Evolutionary conservation across 2,329 filamentous ascomycete genomes (phyloP), one percentile per base, ranked within the genome.

Genomic region (Penicillium concentricum): DNA sequence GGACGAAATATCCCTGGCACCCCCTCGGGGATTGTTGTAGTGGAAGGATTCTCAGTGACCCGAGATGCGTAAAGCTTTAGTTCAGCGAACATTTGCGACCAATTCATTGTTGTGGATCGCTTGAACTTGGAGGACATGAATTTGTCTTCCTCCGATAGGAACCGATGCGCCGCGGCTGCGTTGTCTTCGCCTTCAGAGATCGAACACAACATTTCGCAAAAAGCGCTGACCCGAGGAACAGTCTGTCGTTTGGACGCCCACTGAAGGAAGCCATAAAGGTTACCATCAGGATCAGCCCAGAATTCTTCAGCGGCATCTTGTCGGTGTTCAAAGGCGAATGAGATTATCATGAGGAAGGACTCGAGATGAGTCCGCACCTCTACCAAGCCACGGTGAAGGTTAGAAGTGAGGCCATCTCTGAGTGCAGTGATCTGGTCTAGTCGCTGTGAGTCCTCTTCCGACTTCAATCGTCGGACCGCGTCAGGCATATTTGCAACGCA

Each of bases 171-270:
- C 16, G 89, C 84, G 52, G 88, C 87, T 28, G 94, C 93, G 66
- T 91, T 94, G 51, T 90, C 85, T 52, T 91, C 85, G 51, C 91
- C 91, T 50, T 88, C 87, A 0, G 94, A 91, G 46, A 99, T 87
- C 1, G 92, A 89, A 68, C 92, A 90, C 16, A 99, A 80, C 87
- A 99, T 93, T 71, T 97, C 93, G 73, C 94, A 99, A 67, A 97
- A 99, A 13, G 93, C 92, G 59, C 91, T 94, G 57, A 96, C 92
- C 24, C 96, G 83, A n/a, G 94, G 94, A 0, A 95, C 97, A 0
- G 95, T 96, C 59, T 96, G 92, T 66, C 94, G 84, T 65, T 91
- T 88, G 4, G 94, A 96, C n/a, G 92, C 90, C 94, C 94, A 99
- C 62, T 96, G 90, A 71, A 99, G 82, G 71, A 99, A 99, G 0